phyloP scores from a whole-genome alignment of 2,329 filamentous ascomycete species.

The Aureobasidium mangrovei region DNA sequence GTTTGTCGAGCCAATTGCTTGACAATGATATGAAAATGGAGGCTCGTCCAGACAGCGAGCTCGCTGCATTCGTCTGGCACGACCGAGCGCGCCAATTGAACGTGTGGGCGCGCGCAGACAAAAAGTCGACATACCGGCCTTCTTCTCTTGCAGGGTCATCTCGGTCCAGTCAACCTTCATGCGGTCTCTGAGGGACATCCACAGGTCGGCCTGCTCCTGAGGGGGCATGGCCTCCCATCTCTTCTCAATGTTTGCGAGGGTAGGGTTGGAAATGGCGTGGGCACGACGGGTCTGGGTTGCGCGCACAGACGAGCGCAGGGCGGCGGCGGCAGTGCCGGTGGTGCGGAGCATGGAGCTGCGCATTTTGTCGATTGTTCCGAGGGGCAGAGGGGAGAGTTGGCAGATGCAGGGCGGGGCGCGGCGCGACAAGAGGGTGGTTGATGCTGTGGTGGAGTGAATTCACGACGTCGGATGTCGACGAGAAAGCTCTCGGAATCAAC shows the following conservation, averaged over 20 bases:
- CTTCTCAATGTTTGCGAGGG: conserved; percentile 97
- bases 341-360: conserved; percentile 18
- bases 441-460: background rate
- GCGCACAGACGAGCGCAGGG: conserved; percentile 13
- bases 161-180: conserved; percentile 99
- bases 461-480: background rate
- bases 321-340: conserved; percentile 15
- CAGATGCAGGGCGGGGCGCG: conserved; percentile 5
- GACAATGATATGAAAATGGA: background rate
- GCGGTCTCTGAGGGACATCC: conserved; percentile 95
- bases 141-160: conserved; percentile 95
- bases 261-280: conserved; percentile 96
- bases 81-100: background rate
- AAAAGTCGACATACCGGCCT: conserved; percentile 69
- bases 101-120: background rate
- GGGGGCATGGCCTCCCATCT: conserved; percentile 97
- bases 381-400: background rate
- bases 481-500: conserved; percentile 6
- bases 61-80: background rate
- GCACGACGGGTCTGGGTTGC: conserved; percentile 51
- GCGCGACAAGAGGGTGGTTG: background rate
- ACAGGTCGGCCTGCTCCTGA: conserved; percentile 97
- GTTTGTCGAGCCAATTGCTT: background rate
- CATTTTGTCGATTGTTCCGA: conserved; percentile 12
- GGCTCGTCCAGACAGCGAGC: background rate